phyloP scores from a whole-genome alignment of 495 filamentous ascomycete species.

The Penicillium fimorum region DNA sequence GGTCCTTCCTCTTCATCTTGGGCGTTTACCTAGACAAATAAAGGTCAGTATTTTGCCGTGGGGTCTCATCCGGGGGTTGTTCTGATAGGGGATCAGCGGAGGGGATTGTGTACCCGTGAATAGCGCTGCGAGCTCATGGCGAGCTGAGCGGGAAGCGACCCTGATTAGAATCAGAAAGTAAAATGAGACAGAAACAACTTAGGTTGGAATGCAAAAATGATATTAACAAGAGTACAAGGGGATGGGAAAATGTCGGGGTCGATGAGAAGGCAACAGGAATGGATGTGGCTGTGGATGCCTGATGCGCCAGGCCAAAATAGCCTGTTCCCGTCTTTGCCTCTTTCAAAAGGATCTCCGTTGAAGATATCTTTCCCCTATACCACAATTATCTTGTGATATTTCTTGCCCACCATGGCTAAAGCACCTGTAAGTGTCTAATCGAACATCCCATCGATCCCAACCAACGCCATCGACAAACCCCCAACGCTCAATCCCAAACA shows the following conservation, averaged over 20 bases:
- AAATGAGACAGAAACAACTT: constrained; percentile 19
- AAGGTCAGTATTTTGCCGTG: constrained; percentile 15
- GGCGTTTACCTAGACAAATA: constrained; percentile 48
- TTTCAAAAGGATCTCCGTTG: neutral
- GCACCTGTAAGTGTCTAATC: constrained; percentile 24
- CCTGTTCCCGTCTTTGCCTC: constrained; percentile 10
- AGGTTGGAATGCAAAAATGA: constrained; percentile 18
- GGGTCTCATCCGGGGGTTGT: constrained; percentile 16
- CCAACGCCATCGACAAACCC: neutral
- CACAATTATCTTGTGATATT: constrained; percentile 2
- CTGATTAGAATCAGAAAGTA: constrained; percentile 20
- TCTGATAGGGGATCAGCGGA: constrained; percentile 26
- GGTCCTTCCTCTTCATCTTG: constrained; percentile 51
- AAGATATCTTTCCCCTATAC: constrained; percentile 1
- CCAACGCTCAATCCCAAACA: neutral
- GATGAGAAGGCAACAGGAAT: constrained; percentile 23
- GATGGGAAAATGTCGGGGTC: constrained; percentile 22
- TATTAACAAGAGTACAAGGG: constrained; percentile 17
- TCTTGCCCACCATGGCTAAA: constrained; percentile 29
- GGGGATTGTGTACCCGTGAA: constrained; percentile 65
- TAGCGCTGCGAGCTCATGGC: constrained; percentile 81
- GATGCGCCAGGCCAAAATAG: constrained; percentile 21
- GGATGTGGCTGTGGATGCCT: constrained; percentile 13
- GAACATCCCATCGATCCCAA: neutral
- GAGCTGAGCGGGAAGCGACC: constrained; percentile 40